Evolutionary conservation across 768 basidiomycete genomes (phyloP).

Genomic region (Suillus paluster): DNA sequence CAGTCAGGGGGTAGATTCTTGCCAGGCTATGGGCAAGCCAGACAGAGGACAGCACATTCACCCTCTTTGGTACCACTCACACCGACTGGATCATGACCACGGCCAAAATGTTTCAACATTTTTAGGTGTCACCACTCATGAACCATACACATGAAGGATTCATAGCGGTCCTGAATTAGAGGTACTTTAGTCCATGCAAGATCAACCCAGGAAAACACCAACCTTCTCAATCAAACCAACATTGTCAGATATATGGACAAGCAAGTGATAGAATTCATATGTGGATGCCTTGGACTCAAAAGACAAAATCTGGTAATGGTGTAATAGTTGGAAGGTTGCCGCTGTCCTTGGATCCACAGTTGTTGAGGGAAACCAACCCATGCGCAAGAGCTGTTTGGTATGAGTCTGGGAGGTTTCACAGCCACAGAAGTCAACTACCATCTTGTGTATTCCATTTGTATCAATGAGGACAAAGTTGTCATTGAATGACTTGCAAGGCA

Average conservation of each 20-base stretch:
- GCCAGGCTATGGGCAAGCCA: slow-evolving; percentile 11
- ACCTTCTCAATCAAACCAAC: slow-evolving; percentile 18
- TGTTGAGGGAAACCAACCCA: slow-evolving; percentile 16
- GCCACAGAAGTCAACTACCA: slow-evolving; percentile 20
- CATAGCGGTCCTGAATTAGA: slow-evolving; percentile 19
- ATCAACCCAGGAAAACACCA: neutral
- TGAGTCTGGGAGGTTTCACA: slow-evolving; percentile 11
- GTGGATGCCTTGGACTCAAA: slow-evolving; percentile 33
- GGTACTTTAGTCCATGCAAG: neutral
- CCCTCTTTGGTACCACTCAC: slow-evolving; percentile 7
- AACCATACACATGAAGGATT: slow-evolving; percentile 22
- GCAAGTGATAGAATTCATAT: slow-evolving; percentile 31
- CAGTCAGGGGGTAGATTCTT: slow-evolving; percentile 11
- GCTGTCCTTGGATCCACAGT: neutral
- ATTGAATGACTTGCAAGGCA: neutral
- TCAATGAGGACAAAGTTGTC: slow-evolving; percentile 26
- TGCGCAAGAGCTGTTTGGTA: slow-evolving; percentile 16
- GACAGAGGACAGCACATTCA: slow-evolving; percentile 1
- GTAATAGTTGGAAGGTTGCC: slow-evolving; percentile 16
- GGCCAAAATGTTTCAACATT: slow-evolving; percentile 17
- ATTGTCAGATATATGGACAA: slow-evolving; percentile 30
- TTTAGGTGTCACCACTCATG: slow-evolving; percentile 22
- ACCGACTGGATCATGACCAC: neutral
- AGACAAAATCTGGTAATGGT: slow-evolving; percentile 30
- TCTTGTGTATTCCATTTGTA: slow-evolving; percentile 26